Conservation (phyloP, 2,329 filamentous ascomycete genomes). For the Raffaelea albimanens region DNA sequence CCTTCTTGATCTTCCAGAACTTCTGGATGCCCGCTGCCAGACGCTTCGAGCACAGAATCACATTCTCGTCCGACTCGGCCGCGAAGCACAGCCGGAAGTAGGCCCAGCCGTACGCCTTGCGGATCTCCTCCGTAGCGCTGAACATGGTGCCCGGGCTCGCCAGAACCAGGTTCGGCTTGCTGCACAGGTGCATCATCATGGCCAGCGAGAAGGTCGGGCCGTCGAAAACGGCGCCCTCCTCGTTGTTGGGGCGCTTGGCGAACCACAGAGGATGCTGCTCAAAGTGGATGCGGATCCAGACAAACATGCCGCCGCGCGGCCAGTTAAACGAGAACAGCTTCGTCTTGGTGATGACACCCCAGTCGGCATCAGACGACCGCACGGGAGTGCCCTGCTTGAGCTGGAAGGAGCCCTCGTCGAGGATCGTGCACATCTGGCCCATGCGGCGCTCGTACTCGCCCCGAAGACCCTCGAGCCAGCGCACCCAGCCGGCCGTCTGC, state of each 20-base stretch:
- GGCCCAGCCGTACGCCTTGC: slow-evolving; percentile 51
- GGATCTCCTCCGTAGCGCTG: slow-evolving; percentile 52
- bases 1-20: slow-evolving; percentile 70
- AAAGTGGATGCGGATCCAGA: slow-evolving; percentile 70
- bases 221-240: slow-evolving; percentile 28
- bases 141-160: slow-evolving; percentile 67
- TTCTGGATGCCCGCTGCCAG: slow-evolving; percentile 59
- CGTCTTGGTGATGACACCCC: slow-evolving; percentile 67
- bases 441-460: slow-evolving; percentile 80
- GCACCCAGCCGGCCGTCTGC: slow-evolving; percentile 78
- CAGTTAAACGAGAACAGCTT: slow-evolving; percentile 67
- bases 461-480: slow-evolving; percentile 79
- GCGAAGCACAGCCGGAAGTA: slow-evolving; percentile 79
- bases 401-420: slow-evolving; percentile 59
- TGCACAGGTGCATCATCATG: slow-evolving; percentile 63
- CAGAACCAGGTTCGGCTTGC: slow-evolving; percentile 60
- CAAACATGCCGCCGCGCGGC: slow-evolving; percentile 85
- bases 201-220: slow-evolving; percentile 50
- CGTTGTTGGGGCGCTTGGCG: slow-evolving; percentile 15
- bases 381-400: slow-evolving; percentile 51
- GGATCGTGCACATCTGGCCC: slow-evolving; percentile 63
- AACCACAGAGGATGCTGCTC: slow-evolving; percentile 61
- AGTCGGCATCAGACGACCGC: slow-evolving; percentile 43
- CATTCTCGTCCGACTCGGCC: slow-evolving; percentile 63
- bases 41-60: slow-evolving; percentile 51